Evolutionary conservation across 306 rosid species (phyloP).

Genomic region (Pterocarpus macrocarpus): DNA sequence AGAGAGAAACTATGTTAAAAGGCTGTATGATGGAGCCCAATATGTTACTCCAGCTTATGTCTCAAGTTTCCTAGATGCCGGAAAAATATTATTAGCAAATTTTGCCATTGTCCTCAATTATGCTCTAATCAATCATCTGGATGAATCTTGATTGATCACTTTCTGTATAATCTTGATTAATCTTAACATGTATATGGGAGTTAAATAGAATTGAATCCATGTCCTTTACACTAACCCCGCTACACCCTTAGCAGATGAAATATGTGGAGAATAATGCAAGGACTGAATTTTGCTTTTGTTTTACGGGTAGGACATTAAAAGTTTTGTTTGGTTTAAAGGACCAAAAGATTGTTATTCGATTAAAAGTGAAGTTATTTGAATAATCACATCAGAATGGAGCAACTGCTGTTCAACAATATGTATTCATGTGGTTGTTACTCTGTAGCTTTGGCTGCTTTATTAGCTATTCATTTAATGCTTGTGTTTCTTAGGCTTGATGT

Average conservation of each 20-base stretch:
- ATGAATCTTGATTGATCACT: not conserved
- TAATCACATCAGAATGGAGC: not conserved
- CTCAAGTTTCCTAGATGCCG: not conserved
- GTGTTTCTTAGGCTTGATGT: conserved; percentile 15
- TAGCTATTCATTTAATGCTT: not conserved
- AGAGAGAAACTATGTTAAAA: not conserved
- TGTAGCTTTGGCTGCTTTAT: not conserved
- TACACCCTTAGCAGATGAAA: not conserved
- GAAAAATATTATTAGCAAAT: not conserved
- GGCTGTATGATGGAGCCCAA: not conserved
- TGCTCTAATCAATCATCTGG: not conserved
- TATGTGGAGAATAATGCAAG: too few relatives aligned
- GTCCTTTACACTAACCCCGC: not conserved
- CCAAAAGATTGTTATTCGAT: too few relatives aligned
- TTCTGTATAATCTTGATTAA: not conserved
- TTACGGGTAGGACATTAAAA: too few relatives aligned
- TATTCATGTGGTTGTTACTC: not conserved
- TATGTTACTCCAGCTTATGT: not conserved
- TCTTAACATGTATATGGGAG: not conserved
- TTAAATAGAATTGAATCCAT: not conserved
- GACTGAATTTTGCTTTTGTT: too few relatives aligned
- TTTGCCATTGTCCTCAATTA: not conserved
- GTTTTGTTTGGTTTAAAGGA: too few relatives aligned
- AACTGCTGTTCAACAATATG: not conserved
- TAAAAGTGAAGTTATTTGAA: too few relatives aligned